Conservation (phyloP, 495 filamentous ascomycete genomes). For the Elaphomyces granulatus region DNA sequence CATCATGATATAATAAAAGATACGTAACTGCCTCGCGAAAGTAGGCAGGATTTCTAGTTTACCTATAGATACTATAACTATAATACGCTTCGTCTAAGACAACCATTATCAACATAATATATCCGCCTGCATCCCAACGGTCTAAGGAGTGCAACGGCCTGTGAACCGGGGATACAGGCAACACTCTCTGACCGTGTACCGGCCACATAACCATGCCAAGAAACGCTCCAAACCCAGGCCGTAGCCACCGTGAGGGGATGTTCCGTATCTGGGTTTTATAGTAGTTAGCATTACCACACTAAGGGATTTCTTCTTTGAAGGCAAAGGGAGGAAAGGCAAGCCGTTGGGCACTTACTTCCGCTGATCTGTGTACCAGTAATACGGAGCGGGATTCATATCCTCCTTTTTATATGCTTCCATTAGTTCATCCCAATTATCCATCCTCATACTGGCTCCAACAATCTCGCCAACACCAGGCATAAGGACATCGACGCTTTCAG, state of each 20-base stretch:
- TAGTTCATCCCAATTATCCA: conserved; percentile 83
- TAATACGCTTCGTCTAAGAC: no score
- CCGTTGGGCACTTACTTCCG: conserved; percentile 68
- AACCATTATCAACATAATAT: conserved; percentile 5
- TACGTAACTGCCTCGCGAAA: no score
- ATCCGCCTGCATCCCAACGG: conserved; percentile 3
- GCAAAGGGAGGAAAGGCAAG: conserved; percentile 2
- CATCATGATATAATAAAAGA: no score
- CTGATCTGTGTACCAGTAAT: conserved; percentile 99
- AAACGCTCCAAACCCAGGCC: conserved; percentile 92
- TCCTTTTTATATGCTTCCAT: conserved; percentile 79
- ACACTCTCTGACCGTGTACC: conserved; percentile 79
- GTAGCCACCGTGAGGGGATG: conserved; percentile 88
- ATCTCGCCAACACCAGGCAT: conserved; percentile 98
- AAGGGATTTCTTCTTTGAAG: conserved; percentile 3
- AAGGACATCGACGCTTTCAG: conserved; percentile 88
- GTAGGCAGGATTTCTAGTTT: no score
- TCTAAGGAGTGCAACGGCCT: conserved; percentile 78
- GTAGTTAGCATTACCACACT: no score
- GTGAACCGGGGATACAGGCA: conserved; percentile 91
- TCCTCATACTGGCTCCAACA: conserved; percentile 92
- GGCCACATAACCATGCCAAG: conserved; percentile 88
- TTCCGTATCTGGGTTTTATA: conserved; percentile 92
- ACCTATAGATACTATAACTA: no score
- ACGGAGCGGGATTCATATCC: conserved; percentile 69